Evolutionary conservation across 176 grass and related monocot species (phyloP).

Genomic region (Triticum turgidum): DNA sequence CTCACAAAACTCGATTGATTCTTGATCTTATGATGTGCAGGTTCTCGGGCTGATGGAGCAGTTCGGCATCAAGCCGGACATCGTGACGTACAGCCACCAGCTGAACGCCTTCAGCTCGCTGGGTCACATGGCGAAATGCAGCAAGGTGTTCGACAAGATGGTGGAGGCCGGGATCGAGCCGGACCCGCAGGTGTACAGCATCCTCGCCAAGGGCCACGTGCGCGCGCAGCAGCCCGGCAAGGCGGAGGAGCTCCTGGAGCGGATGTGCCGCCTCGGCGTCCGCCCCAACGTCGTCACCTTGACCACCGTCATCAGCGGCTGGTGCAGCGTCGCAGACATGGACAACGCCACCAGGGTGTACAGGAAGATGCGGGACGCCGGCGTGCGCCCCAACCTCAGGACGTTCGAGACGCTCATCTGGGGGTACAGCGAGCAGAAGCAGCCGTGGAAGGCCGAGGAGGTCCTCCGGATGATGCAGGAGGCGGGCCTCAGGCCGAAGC

Average conservation of each 20-base stretch:
- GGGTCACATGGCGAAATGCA: slow-evolving; percentile 75
- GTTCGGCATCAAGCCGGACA: slow-evolving; percentile 70
- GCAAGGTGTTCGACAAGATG: slow-evolving; percentile 76
- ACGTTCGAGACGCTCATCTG: slow-evolving; percentile 97
- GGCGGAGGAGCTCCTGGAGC: slow-evolving; percentile 73
- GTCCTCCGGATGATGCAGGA: slow-evolving; percentile 69
- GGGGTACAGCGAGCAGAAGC: slow-evolving; percentile 85
- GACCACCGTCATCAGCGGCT: slow-evolving; percentile 87
- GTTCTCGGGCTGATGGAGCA: slow-evolving; percentile 73
- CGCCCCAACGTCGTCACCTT: slow-evolving; percentile 85
- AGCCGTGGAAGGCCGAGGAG: slow-evolving; percentile 85
- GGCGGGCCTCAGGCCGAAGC: slow-evolving; percentile 49
- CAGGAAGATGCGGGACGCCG: slow-evolving; percentile 67
- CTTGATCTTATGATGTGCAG: slow-evolving; percentile 19
- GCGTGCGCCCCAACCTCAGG: slow-evolving; percentile 71
- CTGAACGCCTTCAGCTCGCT: slow-evolving; percentile 75
- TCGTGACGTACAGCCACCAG: slow-evolving; percentile 95
- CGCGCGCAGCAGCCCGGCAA: slow-evolving; percentile 72
- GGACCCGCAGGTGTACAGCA: slow-evolving; percentile 91
- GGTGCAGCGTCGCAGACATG: slow-evolving; percentile 81
- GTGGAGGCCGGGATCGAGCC: slow-evolving; percentile 69
- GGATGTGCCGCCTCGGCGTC: slow-evolving; percentile 64
- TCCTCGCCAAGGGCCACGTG: slow-evolving; percentile 84
- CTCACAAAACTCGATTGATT: neutral
- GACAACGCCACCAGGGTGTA: slow-evolving; percentile 72